Conservation (phyloP, 768 basidiomycete genomes). For the Auriscalpium vulgare region DNA sequence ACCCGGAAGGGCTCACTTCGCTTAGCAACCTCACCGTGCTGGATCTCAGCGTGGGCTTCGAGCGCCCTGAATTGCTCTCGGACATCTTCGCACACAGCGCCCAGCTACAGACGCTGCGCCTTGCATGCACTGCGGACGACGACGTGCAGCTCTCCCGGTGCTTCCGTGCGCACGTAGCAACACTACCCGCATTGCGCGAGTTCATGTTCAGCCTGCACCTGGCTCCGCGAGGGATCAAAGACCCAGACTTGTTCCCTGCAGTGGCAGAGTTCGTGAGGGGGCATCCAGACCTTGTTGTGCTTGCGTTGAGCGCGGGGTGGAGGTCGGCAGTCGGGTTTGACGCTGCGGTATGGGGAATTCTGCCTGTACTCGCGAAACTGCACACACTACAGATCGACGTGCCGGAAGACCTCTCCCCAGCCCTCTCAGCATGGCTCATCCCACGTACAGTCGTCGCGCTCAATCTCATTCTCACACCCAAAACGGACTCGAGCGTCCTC, state of each 20-base stretch:
- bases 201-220: constrained; percentile 39
- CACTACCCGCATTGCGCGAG: constrained; percentile 57
- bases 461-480: constrained; percentile 31
- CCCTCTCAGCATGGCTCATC: constrained; percentile 61
- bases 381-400: constrained; percentile 53
- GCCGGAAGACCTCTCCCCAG: constrained; percentile 53
- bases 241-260: constrained; percentile 61
- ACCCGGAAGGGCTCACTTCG: constrained; percentile 44
- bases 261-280: constrained; percentile 60
- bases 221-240: constrained; percentile 26
- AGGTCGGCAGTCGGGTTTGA: constrained; percentile 56
- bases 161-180: constrained; percentile 34
- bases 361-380: constrained; percentile 48
- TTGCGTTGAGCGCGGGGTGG: constrained; percentile 36
- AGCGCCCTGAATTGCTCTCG: constrained; percentile 41
- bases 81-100: constrained; percentile 54
- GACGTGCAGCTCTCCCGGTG: constrained; percentile 30
- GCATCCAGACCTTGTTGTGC: constrained; percentile 40
- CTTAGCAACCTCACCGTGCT: constrained; percentile 59
- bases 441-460: constrained; percentile 41
- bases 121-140: constrained; percentile 41
- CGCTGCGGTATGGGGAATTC: constrained; percentile 62
- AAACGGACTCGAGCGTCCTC: constrained; percentile 27
- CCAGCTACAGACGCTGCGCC: constrained; percentile 53
- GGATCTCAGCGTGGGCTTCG: constrained; percentile 45